A percentile compares a stretch with the other conserved stretches of the same genome.
phyloP scores from a whole-genome alignment of 176 grass and related monocot species.

The Avena insularis region DNA sequence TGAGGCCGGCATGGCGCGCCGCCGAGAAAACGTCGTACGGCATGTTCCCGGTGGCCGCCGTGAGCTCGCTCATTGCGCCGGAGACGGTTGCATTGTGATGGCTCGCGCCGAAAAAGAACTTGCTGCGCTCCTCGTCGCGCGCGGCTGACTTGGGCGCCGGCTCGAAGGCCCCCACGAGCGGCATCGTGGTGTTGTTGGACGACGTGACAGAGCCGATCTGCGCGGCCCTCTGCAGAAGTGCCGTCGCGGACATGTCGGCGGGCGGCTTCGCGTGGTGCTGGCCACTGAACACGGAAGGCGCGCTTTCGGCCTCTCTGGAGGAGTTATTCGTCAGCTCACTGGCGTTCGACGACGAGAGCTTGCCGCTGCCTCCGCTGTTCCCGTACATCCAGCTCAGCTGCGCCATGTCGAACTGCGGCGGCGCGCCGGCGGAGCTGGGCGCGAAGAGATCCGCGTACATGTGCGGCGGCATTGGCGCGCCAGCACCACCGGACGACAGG shows the following conservation, averaged over 20 bases:
- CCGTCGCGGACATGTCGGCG: slow-evolving; percentile 80
- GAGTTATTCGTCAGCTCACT: slow-evolving; percentile 50
- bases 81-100: slow-evolving; percentile 41
- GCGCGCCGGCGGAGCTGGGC: slow-evolving; percentile 4
- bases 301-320: slow-evolving; percentile 48
- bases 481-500: slow-evolving; percentile 13
- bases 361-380: slow-evolving; percentile 37
- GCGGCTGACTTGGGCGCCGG: slow-evolving; percentile 29
- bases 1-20: slow-evolving; percentile 43
- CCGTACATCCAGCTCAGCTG: slow-evolving; percentile 76
- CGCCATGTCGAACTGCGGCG: slow-evolving; percentile 52
- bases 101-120: slow-evolving; percentile 47
- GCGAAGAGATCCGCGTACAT: slow-evolving; percentile 60
- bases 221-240: slow-evolving; percentile 78
- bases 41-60: slow-evolving; percentile 31
- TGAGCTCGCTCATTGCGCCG: slow-evolving; percentile 42
- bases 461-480: slow-evolving; percentile 25
- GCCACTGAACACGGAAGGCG: slow-evolving; percentile 65
- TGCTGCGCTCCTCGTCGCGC: slow-evolving; percentile 44
- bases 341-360: slow-evolving; percentile 54
- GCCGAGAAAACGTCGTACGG: slow-evolving; percentile 58
- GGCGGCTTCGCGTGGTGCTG: slow-evolving; percentile 54
- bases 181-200: slow-evolving; percentile 32
- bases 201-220: slow-evolving; percentile 69
- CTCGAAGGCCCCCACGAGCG: slow-evolving; percentile 41